A percentile compares a stretch with the other conserved stretches of the same genome.
Evolutionary conservation across 768 basidiomycete genomes (phyloP).

Genomic region (Mycena vulgaris): DNA sequence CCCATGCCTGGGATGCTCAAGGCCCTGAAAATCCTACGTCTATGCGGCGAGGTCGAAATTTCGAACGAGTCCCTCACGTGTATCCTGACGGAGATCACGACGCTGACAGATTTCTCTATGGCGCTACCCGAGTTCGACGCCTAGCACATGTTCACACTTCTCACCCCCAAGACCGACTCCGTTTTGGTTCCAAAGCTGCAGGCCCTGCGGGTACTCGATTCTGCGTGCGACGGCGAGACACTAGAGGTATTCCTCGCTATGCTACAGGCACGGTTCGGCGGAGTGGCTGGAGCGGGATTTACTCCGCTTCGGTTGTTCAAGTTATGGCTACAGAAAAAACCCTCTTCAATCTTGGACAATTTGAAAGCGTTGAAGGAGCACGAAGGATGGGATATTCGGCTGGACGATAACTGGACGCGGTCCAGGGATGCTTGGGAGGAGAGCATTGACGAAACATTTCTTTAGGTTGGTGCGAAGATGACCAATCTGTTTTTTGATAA

Average conservation of each 20-base stretch:
- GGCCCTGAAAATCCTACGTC: conserved; percentile 6
- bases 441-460: conserved; percentile 2
- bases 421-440: not conserved
- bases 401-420: not conserved
- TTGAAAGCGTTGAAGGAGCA: not conserved
- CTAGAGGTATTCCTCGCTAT: conserved; percentile 9
- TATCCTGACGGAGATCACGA: conserved; percentile 9
- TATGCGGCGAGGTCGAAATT: not conserved
- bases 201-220: not conserved
- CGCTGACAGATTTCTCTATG: not conserved
- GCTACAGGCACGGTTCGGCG: conserved; percentile 6
- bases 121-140: conserved; percentile 6
- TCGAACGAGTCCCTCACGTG: no score
- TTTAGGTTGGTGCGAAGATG: no score
- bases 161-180: not conserved
- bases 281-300: not conserved
- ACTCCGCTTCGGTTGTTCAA: conserved; percentile 4
- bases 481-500: no score
- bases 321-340: not conserved
- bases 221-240: no score
- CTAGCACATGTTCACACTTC: no score
- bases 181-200: not conserved
- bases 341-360: not conserved
- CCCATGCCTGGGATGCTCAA: conserved; percentile 12
- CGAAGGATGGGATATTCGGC: conserved; percentile 7